A percentile compares a stretch with the other conserved stretches of the same genome.
Evolutionary conservation across 768 basidiomycete genomes (phyloP).

Genomic region (Suillus occidentalis): DNA sequence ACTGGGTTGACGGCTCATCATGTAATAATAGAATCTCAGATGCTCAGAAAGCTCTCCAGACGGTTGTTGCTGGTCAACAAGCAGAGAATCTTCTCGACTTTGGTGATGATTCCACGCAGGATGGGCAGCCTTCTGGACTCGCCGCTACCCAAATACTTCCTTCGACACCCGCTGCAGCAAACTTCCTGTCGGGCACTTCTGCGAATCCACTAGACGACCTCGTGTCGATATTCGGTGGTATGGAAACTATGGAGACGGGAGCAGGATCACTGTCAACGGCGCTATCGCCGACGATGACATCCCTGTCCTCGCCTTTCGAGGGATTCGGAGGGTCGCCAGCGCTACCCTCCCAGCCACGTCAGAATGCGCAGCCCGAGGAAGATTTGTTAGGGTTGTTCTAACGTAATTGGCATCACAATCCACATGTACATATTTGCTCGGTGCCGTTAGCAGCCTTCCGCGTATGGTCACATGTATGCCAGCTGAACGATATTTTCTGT

Average conservation of each 20-base stretch:
- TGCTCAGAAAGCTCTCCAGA: slow-evolving; percentile 84
- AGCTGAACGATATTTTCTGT: neutral
- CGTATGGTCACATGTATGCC: neutral
- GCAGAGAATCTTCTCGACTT: slow-evolving; percentile 96
- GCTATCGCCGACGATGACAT: slow-evolving; percentile 11
- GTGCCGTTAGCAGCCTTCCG: neutral
- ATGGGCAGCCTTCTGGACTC: slow-evolving; percentile 70
- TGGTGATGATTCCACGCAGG: slow-evolving; percentile 64
- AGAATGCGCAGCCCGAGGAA: slow-evolving; percentile 39
- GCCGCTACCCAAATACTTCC: slow-evolving; percentile 76
- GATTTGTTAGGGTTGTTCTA: slow-evolving; percentile 59
- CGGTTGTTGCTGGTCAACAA: slow-evolving; percentile 88
- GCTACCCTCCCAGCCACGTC: slow-evolving; percentile 13
- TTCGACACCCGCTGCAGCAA: slow-evolving; percentile 71
- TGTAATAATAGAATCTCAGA: slow-evolving; percentile 48
- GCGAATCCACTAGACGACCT: slow-evolving; percentile 91
- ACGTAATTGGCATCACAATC: slow-evolving; percentile 4
- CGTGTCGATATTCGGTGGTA: slow-evolving; percentile 84
- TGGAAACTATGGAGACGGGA: slow-evolving; percentile 28
- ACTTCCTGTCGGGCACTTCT: slow-evolving; percentile 74
- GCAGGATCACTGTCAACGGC: slow-evolving; percentile 17
- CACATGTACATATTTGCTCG: neutral
- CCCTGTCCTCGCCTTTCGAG: slow-evolving; percentile 21
- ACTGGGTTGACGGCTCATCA: neutral
- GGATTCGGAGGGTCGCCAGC: slow-evolving; percentile 17